A percentile compares a stretch with the other conserved stretches of the same genome.
phyloP scores from a whole-genome alignment of 2,329 filamentous ascomycete species.

The Neonectria sp. region DNA sequence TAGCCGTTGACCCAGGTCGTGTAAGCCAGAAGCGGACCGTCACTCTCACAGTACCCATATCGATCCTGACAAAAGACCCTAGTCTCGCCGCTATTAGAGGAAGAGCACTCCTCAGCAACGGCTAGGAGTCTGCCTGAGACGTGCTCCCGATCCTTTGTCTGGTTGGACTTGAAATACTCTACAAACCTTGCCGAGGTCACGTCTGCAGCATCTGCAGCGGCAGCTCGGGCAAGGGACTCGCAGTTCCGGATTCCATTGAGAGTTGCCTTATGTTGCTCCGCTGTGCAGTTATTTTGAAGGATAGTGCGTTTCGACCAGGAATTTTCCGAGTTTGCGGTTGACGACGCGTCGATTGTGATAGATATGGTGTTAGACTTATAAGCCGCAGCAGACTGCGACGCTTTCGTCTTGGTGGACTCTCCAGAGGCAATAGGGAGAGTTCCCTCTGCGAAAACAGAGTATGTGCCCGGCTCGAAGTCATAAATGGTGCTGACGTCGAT shows the following conservation, averaged over 20 bases:
- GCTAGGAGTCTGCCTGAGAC: constrained; percentile 36
- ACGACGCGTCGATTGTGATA: constrained; percentile 21
- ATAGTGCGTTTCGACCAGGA: constrained; percentile 21
- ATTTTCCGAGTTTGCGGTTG: constrained; percentile 18
- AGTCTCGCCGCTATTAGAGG: constrained; percentile 23
- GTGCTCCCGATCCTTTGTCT: constrained; percentile 32
- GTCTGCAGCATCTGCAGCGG: constrained; percentile 32
- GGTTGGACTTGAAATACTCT: constrained; percentile 43
- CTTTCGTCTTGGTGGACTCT: neutral
- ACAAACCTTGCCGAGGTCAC: constrained; percentile 33
- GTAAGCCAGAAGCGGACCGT: constrained; percentile 37
- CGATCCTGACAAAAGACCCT: constrained; percentile 24
- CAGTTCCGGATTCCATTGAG: constrained; percentile 31
- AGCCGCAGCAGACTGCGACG: neutral
- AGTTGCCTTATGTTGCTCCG: constrained; percentile 25
- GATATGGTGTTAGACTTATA: constrained; percentile 29
- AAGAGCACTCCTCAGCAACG: constrained; percentile 37
- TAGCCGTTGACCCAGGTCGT: constrained; percentile 41
- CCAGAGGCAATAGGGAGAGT: neutral
- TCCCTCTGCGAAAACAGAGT: constrained; percentile 33
- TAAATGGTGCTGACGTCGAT: constrained; percentile 28
- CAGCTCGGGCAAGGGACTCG: constrained; percentile 34
- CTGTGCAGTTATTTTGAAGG: constrained; percentile 20
- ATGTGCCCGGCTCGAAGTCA: constrained; percentile 31
- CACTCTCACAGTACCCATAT: constrained; percentile 29